Base-by-base conservation (phyloP, 768 basidiomycete species). In the Boletus tomentosulus region DNA sequence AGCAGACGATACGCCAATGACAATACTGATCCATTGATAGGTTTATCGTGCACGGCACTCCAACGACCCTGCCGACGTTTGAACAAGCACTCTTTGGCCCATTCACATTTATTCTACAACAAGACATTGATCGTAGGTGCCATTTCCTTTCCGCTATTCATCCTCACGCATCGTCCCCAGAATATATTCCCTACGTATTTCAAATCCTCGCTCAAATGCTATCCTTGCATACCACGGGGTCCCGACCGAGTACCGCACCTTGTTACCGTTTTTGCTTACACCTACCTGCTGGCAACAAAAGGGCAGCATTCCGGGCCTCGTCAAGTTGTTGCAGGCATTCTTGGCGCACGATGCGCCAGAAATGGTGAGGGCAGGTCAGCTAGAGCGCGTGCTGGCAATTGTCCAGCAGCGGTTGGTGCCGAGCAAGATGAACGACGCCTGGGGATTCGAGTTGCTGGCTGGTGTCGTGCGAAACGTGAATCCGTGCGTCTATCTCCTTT, bases 171-270 rank as follows among this genome's bases (percentile, higher is more conserved):
- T 12, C 30, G 3, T 33, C 27, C 24, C 4, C 69, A 94, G 96
- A 98, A 74, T 98, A 97, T 66, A 86, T 98, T 45, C 96, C 97
- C 4, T 99, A 97, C 68, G 89, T 90, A 51, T 98, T 98, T 79
- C 97, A 99, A 66, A 82, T 99, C 60, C 83, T 98, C 43, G 88
- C 94, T 0, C 97, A 98, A 65, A 93, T 99, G 80, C 86, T 99
- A 30, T 88, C 93, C 57, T 73, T 92, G 3, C 94, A 96, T 60
- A 72, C 68, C 2, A 64, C 69, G 3, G 75, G 78, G 76, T 95
- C 2, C 93, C 96, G 1, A 71, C 75, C 1, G 81, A 87, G 51
- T 99, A 98, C 73, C 84, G 85, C 27, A 73, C 78, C 28, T 76
- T 98, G 9, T 78, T 98, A 6, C 87, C 85, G 0, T 85, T 92